Conservation (phyloP, 495 filamentous ascomycete species). For the Xanthoparmelia taractica region DNA sequence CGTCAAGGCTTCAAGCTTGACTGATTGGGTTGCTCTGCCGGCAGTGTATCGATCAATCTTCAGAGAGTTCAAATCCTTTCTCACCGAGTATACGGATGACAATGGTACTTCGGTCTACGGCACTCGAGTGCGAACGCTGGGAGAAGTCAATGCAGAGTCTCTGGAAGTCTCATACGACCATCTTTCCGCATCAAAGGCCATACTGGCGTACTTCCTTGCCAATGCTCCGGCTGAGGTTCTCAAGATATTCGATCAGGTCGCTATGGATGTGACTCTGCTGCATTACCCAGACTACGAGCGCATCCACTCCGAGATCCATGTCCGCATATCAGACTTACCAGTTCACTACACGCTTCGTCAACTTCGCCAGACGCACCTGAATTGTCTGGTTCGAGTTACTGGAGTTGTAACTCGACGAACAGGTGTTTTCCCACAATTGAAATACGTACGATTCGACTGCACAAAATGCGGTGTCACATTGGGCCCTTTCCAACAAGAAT, state of each 20-base stretch:
- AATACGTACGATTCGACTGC: conserved; percentile 97
- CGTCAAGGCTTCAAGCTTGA: conserved; percentile 84
- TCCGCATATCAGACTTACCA: conserved; percentile 90
- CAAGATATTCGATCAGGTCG: conserved; percentile 94
- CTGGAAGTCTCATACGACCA: conserved; percentile 95
- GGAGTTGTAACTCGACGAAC: conserved; percentile 93
- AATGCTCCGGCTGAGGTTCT: conserved; percentile 91
- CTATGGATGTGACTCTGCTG: conserved; percentile 88
- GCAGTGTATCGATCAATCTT: conserved; percentile 90
- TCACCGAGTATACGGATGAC: conserved; percentile 90
- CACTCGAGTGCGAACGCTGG: conserved; percentile 81
- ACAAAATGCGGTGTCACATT: conserved; percentile 84
- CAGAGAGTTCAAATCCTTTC: conserved; percentile 92
- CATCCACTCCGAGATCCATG: conserved; percentile 96
- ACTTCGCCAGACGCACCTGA: conserved; percentile 91
- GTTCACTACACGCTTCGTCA: conserved; percentile 95
- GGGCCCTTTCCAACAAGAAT: conserved; percentile 95
- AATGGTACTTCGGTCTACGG: conserved; percentile 87
- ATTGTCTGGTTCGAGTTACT: conserved; percentile 88
- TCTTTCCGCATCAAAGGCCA: conserved; percentile 80
- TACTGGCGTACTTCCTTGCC: conserved; percentile 93
- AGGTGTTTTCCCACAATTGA: conserved; percentile 97
- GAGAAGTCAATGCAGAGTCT: conserved; percentile 92
- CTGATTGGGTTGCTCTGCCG: conserved; percentile 88
- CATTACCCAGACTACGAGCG: conserved; percentile 97